Evolutionary conservation across 2,329 filamentous ascomycete genomes (phyloP), one percentile per base, ranked within the genome.

Genomic region (Paecilomyces fulvus): DNA sequence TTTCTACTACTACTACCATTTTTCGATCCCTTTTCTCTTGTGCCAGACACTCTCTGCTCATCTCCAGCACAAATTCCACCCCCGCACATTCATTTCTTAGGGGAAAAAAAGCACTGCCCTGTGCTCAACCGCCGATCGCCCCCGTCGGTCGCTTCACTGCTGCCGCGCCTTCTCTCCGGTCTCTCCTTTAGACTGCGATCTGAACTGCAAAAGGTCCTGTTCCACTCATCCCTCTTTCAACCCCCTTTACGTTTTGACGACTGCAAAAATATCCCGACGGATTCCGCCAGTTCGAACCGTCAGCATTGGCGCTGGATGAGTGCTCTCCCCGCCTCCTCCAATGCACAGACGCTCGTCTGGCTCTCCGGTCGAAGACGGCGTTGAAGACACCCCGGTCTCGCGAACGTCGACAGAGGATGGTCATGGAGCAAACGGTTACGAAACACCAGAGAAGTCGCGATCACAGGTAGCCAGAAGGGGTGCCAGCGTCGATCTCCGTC

Each of bases 291-390:
- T 31, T 31, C 31, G 20, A 43, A 21, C 30, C 46, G 46, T 46
- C 17, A 25, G 31, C 50, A 43, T 43, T 43, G 63, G 63, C 65
- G 62, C 69, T 72, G 70, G 65, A 72, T 72, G 71, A 71, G 66
- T 61, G 59, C 59, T 63, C 64, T 59, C 61, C 65, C 65, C 63
- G 64, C 62, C 59, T 67, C 67, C 66, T 72, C 72, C 66, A 74
- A 76, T 76, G 73, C 73, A 70, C 67, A 75, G 71, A 73, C 73
- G 72, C 65, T 73, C 69, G 67, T 76, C 73, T 67, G 72, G 70
- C 64, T 73, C 71, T 60, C 70, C 71, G 65, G 67, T 70, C 63
- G 70, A 70, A 71, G 72, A 74, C 67, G 71, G 73, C 63, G 64
- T 67, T 69, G 67, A 71, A 64, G 68, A 72, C 61, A 67, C 68